These are phyloP conservation scores for Sarocladium strictum DNA, from an alignment of 2,329 filamentous ascomycete species.

Conservation along the genomic window DNA sequence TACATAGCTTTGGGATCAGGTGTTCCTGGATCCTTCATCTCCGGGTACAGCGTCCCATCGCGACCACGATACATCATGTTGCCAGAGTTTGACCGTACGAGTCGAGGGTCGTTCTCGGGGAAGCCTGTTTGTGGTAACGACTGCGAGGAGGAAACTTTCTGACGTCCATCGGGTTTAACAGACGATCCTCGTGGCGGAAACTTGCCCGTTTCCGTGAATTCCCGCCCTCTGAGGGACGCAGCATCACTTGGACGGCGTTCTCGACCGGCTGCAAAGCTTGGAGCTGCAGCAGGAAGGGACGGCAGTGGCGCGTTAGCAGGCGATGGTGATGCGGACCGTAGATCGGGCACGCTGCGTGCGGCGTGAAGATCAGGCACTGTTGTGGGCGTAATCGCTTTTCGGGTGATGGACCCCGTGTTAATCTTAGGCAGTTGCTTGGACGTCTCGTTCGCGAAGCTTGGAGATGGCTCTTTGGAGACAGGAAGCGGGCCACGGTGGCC, in stretches of 20 bases:
- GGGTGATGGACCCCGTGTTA: slow-evolving; percentile 17
- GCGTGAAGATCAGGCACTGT: slow-evolving; percentile 17
- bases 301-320: slow-evolving; percentile 19
- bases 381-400: slow-evolving; percentile 20
- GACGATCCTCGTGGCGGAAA: slow-evolving; percentile 29
- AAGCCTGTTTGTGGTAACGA: slow-evolving; percentile 16
- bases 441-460: slow-evolving; percentile 3
- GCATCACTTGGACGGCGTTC: slow-evolving; percentile 15
- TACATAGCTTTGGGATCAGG: slow-evolving; percentile 29
- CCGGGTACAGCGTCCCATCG: slow-evolving; percentile 34
- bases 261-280: background rate
- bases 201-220: slow-evolving; percentile 17
- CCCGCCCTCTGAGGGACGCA: slow-evolving; percentile 14
- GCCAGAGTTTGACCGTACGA: slow-evolving; percentile 27
- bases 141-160: slow-evolving; percentile 16
- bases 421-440: slow-evolving; percentile 14
- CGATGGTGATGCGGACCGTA: slow-evolving; percentile 13
- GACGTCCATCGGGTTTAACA: slow-evolving; percentile 16
- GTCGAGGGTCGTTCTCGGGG: slow-evolving; percentile 18
- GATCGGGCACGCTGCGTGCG: slow-evolving; percentile 18
- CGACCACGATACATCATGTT: slow-evolving; percentile 29
- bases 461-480: slow-evolving; percentile 11
- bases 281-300: slow-evolving; percentile 5
- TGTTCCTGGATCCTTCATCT: slow-evolving; percentile 29
- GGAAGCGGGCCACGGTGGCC: background rate